Conservation (phyloP, 306 rosid genomes). For the Quercus rubra region DNA sequence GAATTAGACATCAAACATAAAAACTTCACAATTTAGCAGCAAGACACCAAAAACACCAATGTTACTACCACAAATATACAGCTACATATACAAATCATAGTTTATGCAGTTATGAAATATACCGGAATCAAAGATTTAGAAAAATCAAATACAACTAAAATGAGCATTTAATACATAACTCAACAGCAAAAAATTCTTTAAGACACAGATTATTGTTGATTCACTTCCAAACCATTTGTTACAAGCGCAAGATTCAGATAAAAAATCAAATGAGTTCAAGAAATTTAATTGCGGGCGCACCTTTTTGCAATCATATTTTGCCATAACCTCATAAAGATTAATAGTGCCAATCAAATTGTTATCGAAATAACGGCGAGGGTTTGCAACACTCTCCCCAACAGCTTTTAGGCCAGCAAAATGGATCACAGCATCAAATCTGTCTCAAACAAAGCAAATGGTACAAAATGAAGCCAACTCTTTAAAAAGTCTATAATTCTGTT, state of each 20-base stretch:
- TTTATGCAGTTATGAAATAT: too few relatives aligned
- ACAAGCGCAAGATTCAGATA: background rate
- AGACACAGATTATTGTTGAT: too few relatives aligned
- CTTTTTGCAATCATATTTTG: constrained; percentile 75
- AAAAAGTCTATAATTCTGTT: too few relatives aligned
- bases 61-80: too few relatives aligned
- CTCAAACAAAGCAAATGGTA: constrained; percentile 4
- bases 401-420: constrained; percentile 94
- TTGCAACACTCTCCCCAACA: constrained; percentile 77
- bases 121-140: too few relatives aligned
- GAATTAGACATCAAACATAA: background rate
- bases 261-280: background rate
- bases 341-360: constrained; percentile 75
- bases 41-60: background rate
- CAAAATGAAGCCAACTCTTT: too few relatives aligned
- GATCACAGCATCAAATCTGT: constrained; percentile 85
- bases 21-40: background rate
- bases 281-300: constrained; percentile 25
- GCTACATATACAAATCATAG: too few relatives aligned
- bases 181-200: too few relatives aligned
- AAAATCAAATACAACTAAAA: too few relatives aligned
- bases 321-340: constrained; percentile 80
- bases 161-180: too few relatives aligned
- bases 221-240: too few relatives aligned
- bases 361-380: constrained; percentile 70